Percentiles rank a stretch among this genome's conserved stretches.
Evolutionary conservation across 176 grass and related monocot genomes (phyloP).

Genomic region (Canna indica): DNA sequence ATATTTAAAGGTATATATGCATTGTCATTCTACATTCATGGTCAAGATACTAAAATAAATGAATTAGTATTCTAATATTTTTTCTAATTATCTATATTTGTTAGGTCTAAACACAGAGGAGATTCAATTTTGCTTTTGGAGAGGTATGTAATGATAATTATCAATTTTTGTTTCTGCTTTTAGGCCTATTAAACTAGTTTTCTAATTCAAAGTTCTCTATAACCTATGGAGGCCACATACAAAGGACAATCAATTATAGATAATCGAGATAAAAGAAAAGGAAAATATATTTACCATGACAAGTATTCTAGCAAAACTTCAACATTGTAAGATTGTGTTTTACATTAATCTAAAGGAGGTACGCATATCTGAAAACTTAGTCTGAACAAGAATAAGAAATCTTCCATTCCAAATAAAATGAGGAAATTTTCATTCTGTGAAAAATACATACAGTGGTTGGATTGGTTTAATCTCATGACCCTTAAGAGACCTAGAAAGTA

Average conservation of each 20-base stretch:
- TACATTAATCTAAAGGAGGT: no score
- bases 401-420: not conserved
- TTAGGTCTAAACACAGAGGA: slow-evolving; percentile 50
- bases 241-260: not conserved
- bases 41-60: not conserved
- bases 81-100: not conserved
- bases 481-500: no score
- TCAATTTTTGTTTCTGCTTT: not conserved
- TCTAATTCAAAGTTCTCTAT: not conserved
- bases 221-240: not conserved
- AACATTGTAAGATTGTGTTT: no score
- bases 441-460: not conserved
- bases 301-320: no score
- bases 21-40: not conserved
- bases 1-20: slow-evolving; percentile 63
- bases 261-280: not conserved
- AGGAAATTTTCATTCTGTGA: not conserved
- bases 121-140: slow-evolving; percentile 69
- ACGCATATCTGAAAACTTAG: no score
- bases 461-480: not conserved
- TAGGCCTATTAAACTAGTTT: not conserved
- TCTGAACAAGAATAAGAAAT: not conserved
- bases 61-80: slow-evolving; percentile 8
- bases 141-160: slow-evolving; percentile 33
- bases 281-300: not conserved